These are phyloP conservation scores for Neoarthrinium moseri DNA, from an alignment of 2,329 filamentous ascomycete species.

Conservation along the genomic window DNA sequence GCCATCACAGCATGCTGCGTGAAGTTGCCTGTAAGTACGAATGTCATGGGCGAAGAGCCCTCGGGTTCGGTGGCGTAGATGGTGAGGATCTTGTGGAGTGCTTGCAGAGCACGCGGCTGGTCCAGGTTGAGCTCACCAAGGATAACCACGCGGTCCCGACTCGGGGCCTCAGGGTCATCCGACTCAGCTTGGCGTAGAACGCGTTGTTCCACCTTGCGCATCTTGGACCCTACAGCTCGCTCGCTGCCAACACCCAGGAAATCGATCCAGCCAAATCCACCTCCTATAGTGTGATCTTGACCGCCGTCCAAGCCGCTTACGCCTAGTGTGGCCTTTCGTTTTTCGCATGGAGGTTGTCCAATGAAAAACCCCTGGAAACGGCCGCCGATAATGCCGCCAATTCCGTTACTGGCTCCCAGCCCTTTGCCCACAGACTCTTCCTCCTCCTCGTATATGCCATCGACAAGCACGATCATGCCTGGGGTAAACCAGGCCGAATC, in stretches of 20 bases:
- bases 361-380: slow-evolving; percentile 89
- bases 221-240: slow-evolving; percentile 75
- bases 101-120: slow-evolving; percentile 75
- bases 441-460: slow-evolving; percentile 96
- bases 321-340: slow-evolving; percentile 75
- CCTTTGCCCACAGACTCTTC: slow-evolving; percentile 68
- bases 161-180: slow-evolving; percentile 29
- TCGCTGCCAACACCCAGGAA: slow-evolving; percentile 91
- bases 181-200: slow-evolving; percentile 51
- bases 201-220: slow-evolving; percentile 76
- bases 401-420: slow-evolving; percentile 74
- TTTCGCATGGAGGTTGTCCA: slow-evolving; percentile 87
- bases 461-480: slow-evolving; percentile 93
- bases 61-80: slow-evolving; percentile 67
- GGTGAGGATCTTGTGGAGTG: slow-evolving; percentile 74
- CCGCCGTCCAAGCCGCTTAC: slow-evolving; percentile 60
- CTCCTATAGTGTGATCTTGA: slow-evolving; percentile 63
- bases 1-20: slow-evolving; percentile 63
- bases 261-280: slow-evolving; percentile 95
- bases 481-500: slow-evolving; percentile 90
- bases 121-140: slow-evolving; percentile 87
- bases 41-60: slow-evolving; percentile 69
- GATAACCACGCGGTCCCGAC: slow-evolving; percentile 63
- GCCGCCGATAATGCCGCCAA: slow-evolving; percentile 89
- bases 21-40: slow-evolving; percentile 87